Percentiles rank a stretch among this genome's conserved stretches.
These are phyloP conservation scores for Tylopilus rubrobrunneus DNA, from an alignment of 768 basidiomycete species.

Conservation along the genomic window DNA sequence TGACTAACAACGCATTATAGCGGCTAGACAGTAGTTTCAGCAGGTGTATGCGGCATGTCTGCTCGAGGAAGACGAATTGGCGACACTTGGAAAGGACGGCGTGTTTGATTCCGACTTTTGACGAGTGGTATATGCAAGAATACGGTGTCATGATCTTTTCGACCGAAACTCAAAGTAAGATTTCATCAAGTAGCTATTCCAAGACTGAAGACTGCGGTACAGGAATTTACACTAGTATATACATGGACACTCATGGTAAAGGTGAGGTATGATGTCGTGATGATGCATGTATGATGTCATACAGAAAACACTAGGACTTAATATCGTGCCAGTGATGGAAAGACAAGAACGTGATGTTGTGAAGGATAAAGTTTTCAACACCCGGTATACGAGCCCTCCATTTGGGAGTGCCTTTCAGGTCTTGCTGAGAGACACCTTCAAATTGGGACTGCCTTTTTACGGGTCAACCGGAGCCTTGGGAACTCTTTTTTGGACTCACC, in stretches of 20 bases:
- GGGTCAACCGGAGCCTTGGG: neutral
- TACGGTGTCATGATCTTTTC: too few relatives aligned
- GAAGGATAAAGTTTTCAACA: too few relatives aligned
- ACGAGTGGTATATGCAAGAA: neutral
- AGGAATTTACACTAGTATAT: too few relatives aligned
- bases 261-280: too few relatives aligned
- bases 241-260: too few relatives aligned
- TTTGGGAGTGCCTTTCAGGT: neutral
- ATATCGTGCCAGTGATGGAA: too few relatives aligned
- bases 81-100: conserved; percentile 26
- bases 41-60: conserved; percentile 36
- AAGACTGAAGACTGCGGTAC: too few relatives aligned
- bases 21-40: conserved; percentile 9
- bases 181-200: too few relatives aligned
- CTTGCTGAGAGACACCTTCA: neutral
- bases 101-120: conserved; percentile 29
- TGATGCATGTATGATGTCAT: too few relatives aligned
- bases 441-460: neutral
- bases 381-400: neutral
- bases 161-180: too few relatives aligned
- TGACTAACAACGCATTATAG: neutral
- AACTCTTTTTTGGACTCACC: neutral
- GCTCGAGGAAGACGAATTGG: conserved; percentile 34
- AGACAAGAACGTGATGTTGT: too few relatives aligned
- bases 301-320: too few relatives aligned